phyloP scores from a whole-genome alignment of 140 eudicot species.

The Erigeron philadelphicus region DNA sequence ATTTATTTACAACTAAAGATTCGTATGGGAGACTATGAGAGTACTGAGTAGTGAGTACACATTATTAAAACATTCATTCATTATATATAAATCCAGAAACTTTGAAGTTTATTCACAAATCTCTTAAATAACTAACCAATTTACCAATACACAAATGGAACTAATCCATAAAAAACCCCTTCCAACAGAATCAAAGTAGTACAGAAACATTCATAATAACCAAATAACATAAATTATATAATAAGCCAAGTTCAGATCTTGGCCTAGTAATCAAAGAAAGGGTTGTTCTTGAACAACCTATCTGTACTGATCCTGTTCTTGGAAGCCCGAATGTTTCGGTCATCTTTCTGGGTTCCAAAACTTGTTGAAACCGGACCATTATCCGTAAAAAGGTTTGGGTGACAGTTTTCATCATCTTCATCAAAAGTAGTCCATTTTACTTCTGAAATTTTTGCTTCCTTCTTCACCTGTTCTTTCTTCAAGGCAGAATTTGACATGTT shows the following conservation, averaged over 20 bases:
- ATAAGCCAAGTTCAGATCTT: constrained; percentile 25
- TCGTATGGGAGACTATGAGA: too few species aligned
- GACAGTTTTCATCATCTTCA: constrained; percentile 67
- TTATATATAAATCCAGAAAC: constrained; percentile 7
- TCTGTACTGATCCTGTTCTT: constrained; percentile 35
- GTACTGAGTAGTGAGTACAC: too few species aligned
- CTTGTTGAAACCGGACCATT: constrained; percentile 11
- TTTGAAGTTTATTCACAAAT: constrained; percentile 27
- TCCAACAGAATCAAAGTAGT: constrained; percentile 24
- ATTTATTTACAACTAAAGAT: too few species aligned
- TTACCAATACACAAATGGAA: constrained; percentile 20
- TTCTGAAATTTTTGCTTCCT: constrained; percentile 26
- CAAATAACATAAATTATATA: not conserved
- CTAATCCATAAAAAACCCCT: constrained; percentile 6
- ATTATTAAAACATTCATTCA: too few species aligned
- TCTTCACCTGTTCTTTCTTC: constrained; percentile 21
- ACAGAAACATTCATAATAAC: constrained; percentile 16
- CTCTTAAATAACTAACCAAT: constrained; percentile 10
- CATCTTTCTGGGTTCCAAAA: constrained; percentile 31
- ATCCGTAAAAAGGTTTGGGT: constrained; percentile 71
- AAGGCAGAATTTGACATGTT: constrained; percentile 30
- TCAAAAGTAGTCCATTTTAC: constrained; percentile 63
- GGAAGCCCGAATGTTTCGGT: constrained; percentile 34
- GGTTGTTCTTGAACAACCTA: constrained; percentile 47
- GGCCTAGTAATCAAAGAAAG: constrained; percentile 45